Evolutionary conservation across 176 grass and related monocot genomes (phyloP).

Genomic region (Pharus latifolius): DNA sequence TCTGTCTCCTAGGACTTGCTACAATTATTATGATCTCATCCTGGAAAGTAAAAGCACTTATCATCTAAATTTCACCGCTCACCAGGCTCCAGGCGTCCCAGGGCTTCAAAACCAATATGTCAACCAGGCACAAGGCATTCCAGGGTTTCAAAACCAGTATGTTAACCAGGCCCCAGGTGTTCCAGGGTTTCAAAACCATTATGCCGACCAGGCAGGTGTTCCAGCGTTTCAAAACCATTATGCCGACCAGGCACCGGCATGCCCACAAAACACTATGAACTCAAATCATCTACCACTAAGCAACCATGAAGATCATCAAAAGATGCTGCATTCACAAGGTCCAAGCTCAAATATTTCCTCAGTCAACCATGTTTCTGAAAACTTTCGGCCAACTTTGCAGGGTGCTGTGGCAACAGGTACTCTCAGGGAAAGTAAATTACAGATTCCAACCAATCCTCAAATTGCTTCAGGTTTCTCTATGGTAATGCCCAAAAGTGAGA

Average conservation of each 20-base stretch:
- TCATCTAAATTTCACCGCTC: conserved; percentile 11
- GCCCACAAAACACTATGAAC: conserved; percentile 31
- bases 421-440: conserved; percentile 68
- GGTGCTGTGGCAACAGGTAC: conserved; percentile 16
- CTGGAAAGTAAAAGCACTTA: conserved; percentile 13
- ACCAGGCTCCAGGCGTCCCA: conserved; percentile 20
- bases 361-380: conserved; percentile 39
- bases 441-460: conserved; percentile 66
- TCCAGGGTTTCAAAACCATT: conserved; percentile 29
- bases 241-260: conserved; percentile 27
- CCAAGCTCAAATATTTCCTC: conserved; percentile 40
- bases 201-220: conserved; percentile 17
- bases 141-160: conserved; percentile 18
- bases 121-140: too few species aligned
- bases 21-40: neutral
- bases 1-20: neutral
- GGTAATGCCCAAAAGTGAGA: conserved; percentile 47
- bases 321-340: conserved; percentile 51
- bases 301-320: conserved; percentile 51
- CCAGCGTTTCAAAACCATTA: conserved; percentile 28
- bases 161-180: conserved; percentile 1
- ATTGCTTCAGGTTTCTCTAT: conserved; percentile 74
- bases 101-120: conserved; percentile 24
- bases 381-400: conserved; percentile 42
- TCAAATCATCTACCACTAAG: conserved; percentile 19